phyloP scores from a whole-genome alignment of 176 grass and related monocot species.

The Guadua angustifolia region DNA sequence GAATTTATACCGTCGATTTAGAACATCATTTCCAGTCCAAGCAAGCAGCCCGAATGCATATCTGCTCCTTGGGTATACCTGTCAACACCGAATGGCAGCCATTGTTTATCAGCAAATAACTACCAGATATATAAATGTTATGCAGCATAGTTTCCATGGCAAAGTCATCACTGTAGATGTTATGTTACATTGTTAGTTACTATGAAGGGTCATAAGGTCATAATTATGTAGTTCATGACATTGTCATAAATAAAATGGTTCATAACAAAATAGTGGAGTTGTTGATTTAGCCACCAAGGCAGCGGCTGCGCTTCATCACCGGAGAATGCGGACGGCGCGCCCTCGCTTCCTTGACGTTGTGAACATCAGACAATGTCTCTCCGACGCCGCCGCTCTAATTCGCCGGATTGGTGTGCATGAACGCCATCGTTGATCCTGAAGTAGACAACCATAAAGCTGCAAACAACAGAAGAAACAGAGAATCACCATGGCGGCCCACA shows the following conservation, averaged over 20 bases:
- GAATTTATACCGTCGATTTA: conserved; percentile 77
- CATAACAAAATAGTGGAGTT: not conserved
- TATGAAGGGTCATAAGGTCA: not conserved
- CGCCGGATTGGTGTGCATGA: too few relatives aligned
- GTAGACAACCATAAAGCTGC: not conserved
- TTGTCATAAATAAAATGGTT: not conserved
- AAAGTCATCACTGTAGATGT: not conserved
- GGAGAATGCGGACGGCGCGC: too few relatives aligned
- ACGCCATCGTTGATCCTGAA: too few relatives aligned
- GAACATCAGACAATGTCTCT: conserved; percentile 6
- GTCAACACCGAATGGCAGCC: not conserved
- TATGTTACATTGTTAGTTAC: not conserved
- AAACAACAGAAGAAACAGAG: not conserved
- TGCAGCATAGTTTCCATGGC: not conserved
- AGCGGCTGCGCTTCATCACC: too few relatives aligned
- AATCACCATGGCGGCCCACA: too few relatives aligned
- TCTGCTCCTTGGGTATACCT: conserved; percentile 87
- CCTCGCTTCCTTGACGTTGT: too few relatives aligned
- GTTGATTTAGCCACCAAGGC: too few relatives aligned
- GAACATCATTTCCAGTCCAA: conserved; percentile 98
- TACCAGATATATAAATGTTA: not conserved
- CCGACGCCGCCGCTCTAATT: too few relatives aligned
- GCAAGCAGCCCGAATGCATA: conserved; percentile 82
- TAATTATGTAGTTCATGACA: not conserved
- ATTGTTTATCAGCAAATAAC: not conserved